Evolutionary conservation across 371 early-diverging fungal species (phyloP), one percentile per base, ranked within the genome.

Genomic region (Massospora cicadina): DNA sequence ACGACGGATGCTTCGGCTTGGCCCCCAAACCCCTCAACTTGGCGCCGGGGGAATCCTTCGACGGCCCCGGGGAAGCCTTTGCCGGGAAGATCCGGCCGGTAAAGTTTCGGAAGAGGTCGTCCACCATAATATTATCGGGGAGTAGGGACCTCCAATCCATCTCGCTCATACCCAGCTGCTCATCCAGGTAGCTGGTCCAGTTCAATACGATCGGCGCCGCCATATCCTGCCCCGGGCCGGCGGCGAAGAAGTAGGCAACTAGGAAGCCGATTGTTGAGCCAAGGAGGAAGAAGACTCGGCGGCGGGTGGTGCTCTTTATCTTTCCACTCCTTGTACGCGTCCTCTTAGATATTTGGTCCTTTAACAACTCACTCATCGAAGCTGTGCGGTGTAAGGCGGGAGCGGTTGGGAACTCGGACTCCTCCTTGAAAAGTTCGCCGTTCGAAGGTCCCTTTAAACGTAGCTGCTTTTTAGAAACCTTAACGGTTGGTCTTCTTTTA

Each of bases 1-100:
- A 91, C 79, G 0, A 96, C 89, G 87, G 89, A 71, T 81, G 76
- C 67, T 81, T 79, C 2, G 78, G 73, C 27, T 73, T 75, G 10
- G 79, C 59, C 31, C 67, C 72, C 24, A 72, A 26, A 53, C 69
- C 64, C 13, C 71, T 75, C 56, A 77, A 72, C 56, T 65, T 24
- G 21, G 65, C 33, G 25, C 63, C 69, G 5, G 65, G 70, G 29
- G 67, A 68, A 54, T 59, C 65, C 26, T 60, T 68, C n/a, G 27
- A 55, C 21, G 55, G 30, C 28, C 31, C 27, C 28, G 59, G 30
- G 24, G 58, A 60, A 30, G 57, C 10, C 57, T 27, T 57, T 43
- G 32, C 33, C 7, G 56, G 55, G 29, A 64, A 64, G 21, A 63
- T 17, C 33, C 33, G 31, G n/a, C 33, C 63, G 25, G 63, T 53